phyloP scores from a whole-genome alignment of 805 yeast species.

The Candida orba region DNA sequence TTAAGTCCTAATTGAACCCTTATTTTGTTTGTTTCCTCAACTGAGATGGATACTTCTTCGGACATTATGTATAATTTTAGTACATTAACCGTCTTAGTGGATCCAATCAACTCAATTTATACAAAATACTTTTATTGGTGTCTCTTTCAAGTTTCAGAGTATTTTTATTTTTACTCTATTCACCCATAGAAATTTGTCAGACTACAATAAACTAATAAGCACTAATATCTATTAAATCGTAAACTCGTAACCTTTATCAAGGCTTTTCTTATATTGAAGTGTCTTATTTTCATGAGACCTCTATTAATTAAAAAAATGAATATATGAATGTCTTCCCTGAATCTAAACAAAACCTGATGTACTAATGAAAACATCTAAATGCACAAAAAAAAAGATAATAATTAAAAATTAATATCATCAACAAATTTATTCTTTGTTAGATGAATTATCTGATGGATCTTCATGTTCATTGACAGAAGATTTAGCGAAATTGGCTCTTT shows the following conservation, averaged over 20 bases:
- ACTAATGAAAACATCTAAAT: no score
- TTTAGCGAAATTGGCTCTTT: neutral
- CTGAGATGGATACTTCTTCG: conserved; percentile 20
- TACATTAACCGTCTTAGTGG: no score
- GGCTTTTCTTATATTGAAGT: neutral
- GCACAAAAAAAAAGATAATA: no score
- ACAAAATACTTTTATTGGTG: no score
- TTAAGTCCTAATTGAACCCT: conserved; percentile 46
- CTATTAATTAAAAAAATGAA: no score
- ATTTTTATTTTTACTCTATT: no score
- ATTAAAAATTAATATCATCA: no score
- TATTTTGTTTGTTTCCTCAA: conserved; percentile 52
- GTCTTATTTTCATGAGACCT: no score
- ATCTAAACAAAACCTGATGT: neutral
- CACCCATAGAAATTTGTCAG: no score
- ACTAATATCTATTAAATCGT: neutral
- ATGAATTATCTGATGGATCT: neutral
- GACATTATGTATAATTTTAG: neutral
- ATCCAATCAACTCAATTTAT: no score
- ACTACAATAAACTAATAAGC: neutral
- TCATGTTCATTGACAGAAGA: neutral
- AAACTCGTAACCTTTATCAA: neutral
- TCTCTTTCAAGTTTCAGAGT: no score
- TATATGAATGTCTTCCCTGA: no score
- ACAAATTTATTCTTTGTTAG: neutral